Evolutionary conservation across 345 rosid genomes (phyloP).

Genomic region (Leavenworthia alabamica): DNA sequence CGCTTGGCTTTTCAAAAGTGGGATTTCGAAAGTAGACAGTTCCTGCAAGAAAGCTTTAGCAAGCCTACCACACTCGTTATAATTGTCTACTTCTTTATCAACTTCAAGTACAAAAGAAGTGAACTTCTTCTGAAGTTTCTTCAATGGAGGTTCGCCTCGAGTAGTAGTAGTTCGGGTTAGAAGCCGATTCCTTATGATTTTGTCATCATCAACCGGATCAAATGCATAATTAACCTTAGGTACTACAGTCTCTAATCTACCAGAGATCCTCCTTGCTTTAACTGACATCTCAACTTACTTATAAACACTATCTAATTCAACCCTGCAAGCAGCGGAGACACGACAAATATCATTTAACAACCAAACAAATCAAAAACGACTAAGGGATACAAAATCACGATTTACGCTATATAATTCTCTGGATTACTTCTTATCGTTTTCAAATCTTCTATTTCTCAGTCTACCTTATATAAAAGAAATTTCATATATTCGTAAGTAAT

Average conservation of each 20-base stretch:
- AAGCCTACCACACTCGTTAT: conserved; percentile 56
- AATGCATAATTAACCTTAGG: conserved; percentile 68
- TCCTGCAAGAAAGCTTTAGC: conserved; percentile 83
- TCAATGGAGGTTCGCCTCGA: conserved; percentile 89
- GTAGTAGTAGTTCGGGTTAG: conserved; percentile 94
- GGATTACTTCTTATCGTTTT: not conserved
- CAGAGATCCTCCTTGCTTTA: conserved; percentile 64
- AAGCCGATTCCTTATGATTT: conserved; percentile 77
- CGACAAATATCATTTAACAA: not conserved
- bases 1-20: conserved; percentile 82
- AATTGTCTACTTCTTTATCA: conserved; percentile 65
- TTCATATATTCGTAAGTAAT: not conserved
- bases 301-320: conserved; percentile 1
- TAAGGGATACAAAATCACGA: not conserved
- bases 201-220: conserved; percentile 72
- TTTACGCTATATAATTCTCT: too few relatives aligned
- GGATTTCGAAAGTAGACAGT: conserved; percentile 82
- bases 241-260: conserved; percentile 60
- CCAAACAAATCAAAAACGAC: not conserved
- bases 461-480: not conserved
- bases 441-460: not conserved
- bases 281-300: conserved; percentile 47
- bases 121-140: conserved; percentile 95
- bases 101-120: conserved; percentile 65
- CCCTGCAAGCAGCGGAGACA: conserved; percentile 24